phyloP scores from a whole-genome alignment of 106 monocot genomes.

The Dioscorea zingiberensis region DNA sequence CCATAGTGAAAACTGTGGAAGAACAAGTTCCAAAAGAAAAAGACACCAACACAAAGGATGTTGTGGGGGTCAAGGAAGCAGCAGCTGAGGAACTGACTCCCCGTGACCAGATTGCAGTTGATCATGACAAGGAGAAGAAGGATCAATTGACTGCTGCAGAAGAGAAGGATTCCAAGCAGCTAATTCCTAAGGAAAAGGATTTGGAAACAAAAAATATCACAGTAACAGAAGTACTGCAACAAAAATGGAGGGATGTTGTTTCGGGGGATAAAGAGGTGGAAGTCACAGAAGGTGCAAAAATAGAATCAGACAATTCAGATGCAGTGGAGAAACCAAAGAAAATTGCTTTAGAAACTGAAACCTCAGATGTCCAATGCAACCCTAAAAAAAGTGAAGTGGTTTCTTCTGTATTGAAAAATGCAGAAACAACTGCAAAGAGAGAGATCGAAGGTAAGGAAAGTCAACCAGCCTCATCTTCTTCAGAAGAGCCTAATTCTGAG shows the following conservation, averaged over 20 bases:
- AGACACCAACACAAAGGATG: too few relatives aligned
- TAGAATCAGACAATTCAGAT: too few relatives aligned
- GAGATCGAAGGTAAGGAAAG: conserved; percentile 14
- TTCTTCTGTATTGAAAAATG: conserved; percentile 14
- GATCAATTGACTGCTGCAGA: background rate
- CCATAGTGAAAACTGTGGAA: conserved; percentile 47
- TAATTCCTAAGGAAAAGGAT: conserved; percentile 17
- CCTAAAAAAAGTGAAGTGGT: background rate
- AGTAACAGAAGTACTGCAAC: conserved; percentile 2
- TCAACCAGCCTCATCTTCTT: conserved; percentile 17
- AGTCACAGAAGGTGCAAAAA: too few relatives aligned
- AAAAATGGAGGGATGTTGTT: background rate
- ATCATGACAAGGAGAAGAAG: conserved; percentile 2
- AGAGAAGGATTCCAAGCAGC: background rate
- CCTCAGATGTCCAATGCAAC: background rate
- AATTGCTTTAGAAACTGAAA: conserved; percentile 19
- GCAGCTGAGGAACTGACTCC: background rate
- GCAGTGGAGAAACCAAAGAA: too few relatives aligned
- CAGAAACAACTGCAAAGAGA: conserved; percentile 15
- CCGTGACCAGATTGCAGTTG: background rate
- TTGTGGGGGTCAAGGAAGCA: conserved; percentile 12
- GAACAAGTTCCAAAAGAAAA: conserved; percentile 28
- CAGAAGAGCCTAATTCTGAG: conserved; percentile 18
- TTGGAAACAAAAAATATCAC: conserved; percentile 4
- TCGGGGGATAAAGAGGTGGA: background rate